phyloP scores from a whole-genome alignment of 768 basidiomycete genomes.

The Russula sp. region DNA sequence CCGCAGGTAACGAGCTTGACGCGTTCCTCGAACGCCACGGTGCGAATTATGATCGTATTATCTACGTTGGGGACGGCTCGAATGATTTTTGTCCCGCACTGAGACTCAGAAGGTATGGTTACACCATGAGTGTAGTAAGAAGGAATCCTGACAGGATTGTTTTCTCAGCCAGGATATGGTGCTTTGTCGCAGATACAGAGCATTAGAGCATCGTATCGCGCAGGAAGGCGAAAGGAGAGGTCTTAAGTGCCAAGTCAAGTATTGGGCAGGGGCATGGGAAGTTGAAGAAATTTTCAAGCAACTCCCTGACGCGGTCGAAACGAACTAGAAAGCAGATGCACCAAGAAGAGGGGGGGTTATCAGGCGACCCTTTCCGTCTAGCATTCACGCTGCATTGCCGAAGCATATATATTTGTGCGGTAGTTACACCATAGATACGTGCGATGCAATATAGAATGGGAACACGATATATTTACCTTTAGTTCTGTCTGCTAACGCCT shows the following conservation, averaged over 20 bases:
- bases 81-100: slow-evolving; percentile 96
- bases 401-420: slow-evolving; percentile 23
- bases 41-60: slow-evolving; percentile 63
- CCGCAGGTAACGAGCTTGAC: slow-evolving; percentile 80
- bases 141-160: not conserved
- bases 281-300: slow-evolving; percentile 72
- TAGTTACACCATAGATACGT: slow-evolving; percentile 23
- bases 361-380: not conserved
- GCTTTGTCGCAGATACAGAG: slow-evolving; percentile 72
- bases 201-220: slow-evolving; percentile 71
- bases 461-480: slow-evolving; percentile 56
- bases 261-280: slow-evolving; percentile 97
- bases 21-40: slow-evolving; percentile 63
- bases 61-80: slow-evolving; percentile 90
- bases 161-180: slow-evolving; percentile 68
- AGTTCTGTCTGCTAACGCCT: slow-evolving; percentile 91
- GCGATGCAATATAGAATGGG: slow-evolving; percentile 4
- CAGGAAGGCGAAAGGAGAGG: slow-evolving; percentile 60
- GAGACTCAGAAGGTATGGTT: slow-evolving; percentile 62
- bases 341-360: not conserved
- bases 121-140: not conserved
- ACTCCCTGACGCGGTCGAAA: slow-evolving; percentile 10
- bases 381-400: slow-evolving; percentile 17
- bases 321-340: not conserved
- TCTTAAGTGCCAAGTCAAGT: slow-evolving; percentile 64